Percentiles rank a stretch among this genome's conserved stretches.
These are phyloP conservation scores for Backusella luteola DNA, from an alignment of 192 early-diverging fungal species.

Conservation along the genomic window DNA sequence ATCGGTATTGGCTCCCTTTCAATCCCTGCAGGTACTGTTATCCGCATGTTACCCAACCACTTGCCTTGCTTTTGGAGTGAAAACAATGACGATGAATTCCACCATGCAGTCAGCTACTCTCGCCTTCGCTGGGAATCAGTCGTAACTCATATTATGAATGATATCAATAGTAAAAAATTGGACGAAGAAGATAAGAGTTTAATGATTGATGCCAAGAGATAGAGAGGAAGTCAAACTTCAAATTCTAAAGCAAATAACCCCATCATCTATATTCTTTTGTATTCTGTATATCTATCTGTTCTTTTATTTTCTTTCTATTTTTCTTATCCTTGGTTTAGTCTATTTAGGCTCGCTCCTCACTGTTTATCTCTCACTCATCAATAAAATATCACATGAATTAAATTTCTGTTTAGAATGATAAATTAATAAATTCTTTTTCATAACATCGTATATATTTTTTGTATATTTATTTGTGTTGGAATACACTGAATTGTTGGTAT, in stretches of 20 bases:
- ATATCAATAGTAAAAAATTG: not conserved
- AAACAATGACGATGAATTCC: conserved; percentile 41
- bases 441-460: no score
- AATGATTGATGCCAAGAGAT: not conserved
- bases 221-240: not conserved
- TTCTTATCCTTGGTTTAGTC: not conserved
- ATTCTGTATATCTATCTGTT: not conserved
- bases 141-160: conserved; percentile 6
- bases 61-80: conserved; percentile 17
- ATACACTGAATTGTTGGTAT: no score
- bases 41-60: conserved; percentile 69
- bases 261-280: not conserved
- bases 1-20: conserved; percentile 76
- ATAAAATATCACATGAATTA: not conserved
- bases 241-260: not conserved
- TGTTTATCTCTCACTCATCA: not conserved
- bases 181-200: not conserved
- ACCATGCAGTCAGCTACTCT: conserved; percentile 20
- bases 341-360: not conserved
- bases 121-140: conserved; percentile 25
- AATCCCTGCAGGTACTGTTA: conserved; percentile 63
- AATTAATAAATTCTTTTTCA: not conserved
- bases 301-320: not conserved
- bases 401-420: not conserved
- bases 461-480: no score